Evolutionary conservation across 164 flowering plant species (phyloP).

Genomic region (Chimonanthus praecox): DNA sequence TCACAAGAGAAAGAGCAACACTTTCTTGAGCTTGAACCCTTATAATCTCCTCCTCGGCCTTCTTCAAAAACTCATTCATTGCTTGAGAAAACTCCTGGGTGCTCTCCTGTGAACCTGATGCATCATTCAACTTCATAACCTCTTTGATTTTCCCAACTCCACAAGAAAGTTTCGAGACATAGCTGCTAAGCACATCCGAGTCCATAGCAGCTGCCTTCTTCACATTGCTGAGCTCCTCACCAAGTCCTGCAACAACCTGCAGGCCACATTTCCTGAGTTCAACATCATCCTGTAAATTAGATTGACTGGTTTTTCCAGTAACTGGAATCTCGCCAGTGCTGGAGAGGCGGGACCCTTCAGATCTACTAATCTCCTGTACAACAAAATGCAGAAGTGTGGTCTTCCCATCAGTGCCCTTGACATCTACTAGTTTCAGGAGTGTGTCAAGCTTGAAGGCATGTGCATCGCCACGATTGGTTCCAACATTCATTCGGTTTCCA

Average conservation of each 20-base stretch:
- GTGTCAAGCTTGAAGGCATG: constrained; percentile 93
- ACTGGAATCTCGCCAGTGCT: constrained; percentile 25
- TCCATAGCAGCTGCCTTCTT: constrained; percentile 96
- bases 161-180: constrained; percentile 53
- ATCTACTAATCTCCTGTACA: constrained; percentile 78
- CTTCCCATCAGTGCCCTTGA: constrained; percentile 89
- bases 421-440: constrained; percentile 90
- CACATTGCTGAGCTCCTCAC: constrained; percentile 71
- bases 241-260: constrained; percentile 70
- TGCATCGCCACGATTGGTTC: constrained; percentile 93
- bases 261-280: constrained; percentile 70
- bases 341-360: constrained; percentile 72
- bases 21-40: constrained; percentile 69
- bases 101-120: constrained; percentile 20
- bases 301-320: constrained; percentile 12
- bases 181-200: constrained; percentile 66
- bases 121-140: constrained; percentile 39
- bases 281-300: constrained; percentile 47
- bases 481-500: constrained; percentile 95
- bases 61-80: constrained; percentile 57
- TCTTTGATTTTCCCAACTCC: constrained; percentile 51
- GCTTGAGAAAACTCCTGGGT: constrained; percentile 38
- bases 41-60: constrained; percentile 63
- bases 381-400: constrained; percentile 93
- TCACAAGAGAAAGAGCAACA: constrained; percentile 69